Evolutionary conservation across 2,329 filamentous ascomycete species (phyloP).

Genomic region (Leptographium flavum): DNA sequence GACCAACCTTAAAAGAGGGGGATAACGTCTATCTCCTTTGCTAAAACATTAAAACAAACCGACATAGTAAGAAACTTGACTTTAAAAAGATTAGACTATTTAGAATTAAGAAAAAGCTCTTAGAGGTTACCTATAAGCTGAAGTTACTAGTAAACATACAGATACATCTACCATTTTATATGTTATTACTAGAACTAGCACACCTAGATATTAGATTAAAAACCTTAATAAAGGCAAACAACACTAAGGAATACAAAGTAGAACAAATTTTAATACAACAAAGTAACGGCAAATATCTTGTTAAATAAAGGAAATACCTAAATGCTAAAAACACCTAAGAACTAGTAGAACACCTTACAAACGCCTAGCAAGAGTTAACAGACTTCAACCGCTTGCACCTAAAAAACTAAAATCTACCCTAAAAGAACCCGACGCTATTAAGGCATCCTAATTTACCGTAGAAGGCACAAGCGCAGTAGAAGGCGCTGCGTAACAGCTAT

Average conservation of each 20-base stretch:
- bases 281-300: not conserved
- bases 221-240: not conserved
- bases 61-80: not conserved
- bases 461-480: not conserved
- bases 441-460: not conserved
- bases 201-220: not conserved
- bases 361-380: no score
- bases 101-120: no score
- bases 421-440: not conserved
- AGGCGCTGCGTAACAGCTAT: not conserved
- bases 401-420: not conserved
- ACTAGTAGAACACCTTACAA: no score
- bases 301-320: not conserved
- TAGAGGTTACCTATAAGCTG: not conserved
- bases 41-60: not conserved
- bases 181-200: not conserved
- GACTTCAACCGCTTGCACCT: no score
- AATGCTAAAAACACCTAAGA: not conserved
- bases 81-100: not conserved
- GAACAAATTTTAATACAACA: not conserved
- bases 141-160: not conserved
- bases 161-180: not conserved
- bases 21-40: not conserved
- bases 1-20: not conserved
- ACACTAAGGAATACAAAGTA: not conserved